Base-by-base conservation (phyloP, 495 filamentous ascomycete species). In the Echria macrotheca region DNA sequence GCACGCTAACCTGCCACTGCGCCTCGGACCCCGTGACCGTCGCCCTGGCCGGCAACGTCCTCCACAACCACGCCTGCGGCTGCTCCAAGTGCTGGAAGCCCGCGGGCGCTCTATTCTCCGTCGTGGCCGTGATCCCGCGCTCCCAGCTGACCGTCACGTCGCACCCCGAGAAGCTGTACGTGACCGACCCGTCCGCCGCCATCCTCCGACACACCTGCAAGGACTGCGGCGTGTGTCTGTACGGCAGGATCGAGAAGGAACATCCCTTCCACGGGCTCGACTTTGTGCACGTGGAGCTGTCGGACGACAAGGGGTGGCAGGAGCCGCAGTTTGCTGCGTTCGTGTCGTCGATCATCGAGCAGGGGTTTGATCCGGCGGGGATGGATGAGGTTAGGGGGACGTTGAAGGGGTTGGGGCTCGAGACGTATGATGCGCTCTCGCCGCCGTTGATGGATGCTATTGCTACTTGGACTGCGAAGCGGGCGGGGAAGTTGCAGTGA, bases 21-120 rank as follows among this genome's bases (percentile, higher is more conserved):
- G 24, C 68, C 32, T 58, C 53, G 14, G 42, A 75, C 59, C 69
- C 69, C 19, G 76, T 83, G 32, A 68, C 72, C 38, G 65, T 82
- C 14, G 69, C 71, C 2, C 66, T 84, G 15, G 57, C 52, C 31
- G 63, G 67, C 57, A 74, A 80, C 57, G 70, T 82, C 36, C 68
- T 69, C n/a, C 76, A 80, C 68, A 82, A 84, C 70, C 79, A 84
- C 61, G 76, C 76, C 37, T 83, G 79, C 63, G 80, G 79, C 25
- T 82, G 80, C 67, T 82, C 78, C 52, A 78, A 81, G 57, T 83
- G 78, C 71, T 81, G 78, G 78, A 82, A 82, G 58, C 79, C 79
- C 4, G 26, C 50, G 0, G 73, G 75, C 25, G 64, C 78, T 2
- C 72, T 81, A 49, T 84, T 84, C 70, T 75, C 75, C 56, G 47